Evolutionary conservation across 2,329 filamentous ascomycete species (phyloP).

Genomic region (Dactylellina haptotyla): DNA sequence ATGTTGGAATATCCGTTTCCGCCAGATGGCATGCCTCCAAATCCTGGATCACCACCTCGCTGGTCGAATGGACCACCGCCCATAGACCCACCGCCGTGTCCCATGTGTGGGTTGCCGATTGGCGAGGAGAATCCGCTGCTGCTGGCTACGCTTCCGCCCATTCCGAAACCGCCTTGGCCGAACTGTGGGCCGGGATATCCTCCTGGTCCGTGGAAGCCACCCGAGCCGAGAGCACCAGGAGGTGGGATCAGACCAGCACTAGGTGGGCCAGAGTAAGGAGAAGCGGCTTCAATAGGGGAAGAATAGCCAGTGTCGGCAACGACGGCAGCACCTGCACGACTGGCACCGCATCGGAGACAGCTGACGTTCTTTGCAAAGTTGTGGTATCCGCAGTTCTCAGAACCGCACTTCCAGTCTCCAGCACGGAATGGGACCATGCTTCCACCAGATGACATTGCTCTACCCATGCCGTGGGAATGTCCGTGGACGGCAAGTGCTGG

Average conservation of each 20-base stretch:
- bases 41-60: conserved; percentile 38
- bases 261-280: conserved; percentile 80
- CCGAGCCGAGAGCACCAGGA: conserved; percentile 74
- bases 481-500: conserved; percentile 65
- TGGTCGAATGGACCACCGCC: conserved; percentile 42
- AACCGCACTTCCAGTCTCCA: conserved; percentile 98
- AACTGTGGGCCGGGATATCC: conserved; percentile 50
- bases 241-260: conserved; percentile 74
- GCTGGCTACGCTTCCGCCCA: conserved; percentile 50
- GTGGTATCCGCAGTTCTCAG: conserved; percentile 96
- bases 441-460: conserved; percentile 61
- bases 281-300: conserved; percentile 85
- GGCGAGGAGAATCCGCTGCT: conserved; percentile 53
- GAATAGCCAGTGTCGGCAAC: conserved; percentile 93
- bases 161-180: conserved; percentile 40
- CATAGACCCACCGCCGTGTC: conserved; percentile 37
- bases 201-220: conserved; percentile 68
- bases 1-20: conserved; percentile 45
- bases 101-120: conserved; percentile 49
- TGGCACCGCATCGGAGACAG: conserved; percentile 94
- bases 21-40: conserved; percentile 40
- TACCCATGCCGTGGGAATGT: conserved; percentile 63
- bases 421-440: conserved; percentile 90
- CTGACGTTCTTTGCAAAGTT: conserved; percentile 99
- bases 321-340: conserved; percentile 90